phyloP scores from a whole-genome alignment of 2,329 filamentous ascomycete species.

The Trichoderma pleuroti region DNA sequence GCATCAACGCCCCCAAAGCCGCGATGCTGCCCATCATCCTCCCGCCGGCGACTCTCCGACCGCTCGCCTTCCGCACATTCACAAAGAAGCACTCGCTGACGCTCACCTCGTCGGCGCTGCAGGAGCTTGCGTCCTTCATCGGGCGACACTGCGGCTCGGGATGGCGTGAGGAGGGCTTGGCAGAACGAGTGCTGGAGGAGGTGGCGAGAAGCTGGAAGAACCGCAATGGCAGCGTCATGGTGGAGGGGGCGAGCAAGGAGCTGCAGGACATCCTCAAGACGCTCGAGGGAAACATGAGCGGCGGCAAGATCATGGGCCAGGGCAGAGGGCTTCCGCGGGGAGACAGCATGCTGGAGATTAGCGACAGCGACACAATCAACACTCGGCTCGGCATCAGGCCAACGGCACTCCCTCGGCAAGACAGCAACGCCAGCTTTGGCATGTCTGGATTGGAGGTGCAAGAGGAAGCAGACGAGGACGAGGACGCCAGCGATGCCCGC shows the following conservation, averaged over 20 bases:
- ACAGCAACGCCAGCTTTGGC: slow-evolving; percentile 64
- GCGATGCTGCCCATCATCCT: slow-evolving; percentile 84
- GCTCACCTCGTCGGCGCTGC: slow-evolving; percentile 79
- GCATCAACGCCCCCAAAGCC: slow-evolving; percentile 50
- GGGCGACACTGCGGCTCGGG: slow-evolving; percentile 90
- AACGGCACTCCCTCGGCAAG: slow-evolving; percentile 49
- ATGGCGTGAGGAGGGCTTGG: slow-evolving; percentile 94
- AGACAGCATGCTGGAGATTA: slow-evolving; percentile 61
- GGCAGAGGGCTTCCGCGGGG: slow-evolving; percentile 49
- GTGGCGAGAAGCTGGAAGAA: slow-evolving; percentile 90
- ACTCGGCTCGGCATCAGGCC: slow-evolving; percentile 54
- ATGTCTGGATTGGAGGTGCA: slow-evolving; percentile 52
- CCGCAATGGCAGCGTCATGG: slow-evolving; percentile 81
- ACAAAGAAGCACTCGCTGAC: slow-evolving; percentile 97
- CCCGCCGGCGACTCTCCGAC: slow-evolving; percentile 79
- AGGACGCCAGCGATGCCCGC: slow-evolving; percentile 63
- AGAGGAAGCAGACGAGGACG: slow-evolving; percentile 51
- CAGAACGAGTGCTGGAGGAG: slow-evolving; percentile 89
- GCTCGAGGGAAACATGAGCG: slow-evolving; percentile 82
- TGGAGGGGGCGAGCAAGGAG: slow-evolving; percentile 73
- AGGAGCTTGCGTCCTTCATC: slow-evolving; percentile 82
- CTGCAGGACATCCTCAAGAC: slow-evolving; percentile 80
- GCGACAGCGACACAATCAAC: slow-evolving; percentile 50
- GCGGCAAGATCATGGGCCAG: slow-evolving; percentile 63
- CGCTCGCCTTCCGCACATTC: slow-evolving; percentile 89